phyloP scores from a whole-genome alignment of 2,329 filamentous ascomycete species.

The Talaromyces funiculosus region DNA sequence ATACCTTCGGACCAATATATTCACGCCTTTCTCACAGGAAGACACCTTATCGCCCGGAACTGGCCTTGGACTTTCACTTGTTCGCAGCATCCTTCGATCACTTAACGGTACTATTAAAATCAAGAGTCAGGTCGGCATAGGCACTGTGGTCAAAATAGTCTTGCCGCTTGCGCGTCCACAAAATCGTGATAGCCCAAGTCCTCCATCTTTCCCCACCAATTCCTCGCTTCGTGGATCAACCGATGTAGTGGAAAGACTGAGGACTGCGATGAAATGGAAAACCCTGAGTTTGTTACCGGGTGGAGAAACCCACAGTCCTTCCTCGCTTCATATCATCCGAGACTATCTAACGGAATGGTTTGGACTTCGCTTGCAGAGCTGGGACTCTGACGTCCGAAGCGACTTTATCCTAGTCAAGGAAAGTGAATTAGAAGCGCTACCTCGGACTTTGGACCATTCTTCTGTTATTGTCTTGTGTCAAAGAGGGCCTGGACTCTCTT shows the following conservation, averaged over 20 bases:
- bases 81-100: constrained; percentile 51
- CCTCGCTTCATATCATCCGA: not conserved
- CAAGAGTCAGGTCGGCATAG: constrained; percentile 41
- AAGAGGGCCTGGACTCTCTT: not conserved
- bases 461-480: not conserved
- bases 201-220: not conserved
- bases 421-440: not conserved
- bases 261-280: not conserved
- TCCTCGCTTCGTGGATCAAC: not conserved
- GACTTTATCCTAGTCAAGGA: not conserved
- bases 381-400: not conserved
- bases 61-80: constrained; percentile 58
- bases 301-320: not conserved
- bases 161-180: constrained; percentile 27
- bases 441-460: not conserved
- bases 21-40: constrained; percentile 58
- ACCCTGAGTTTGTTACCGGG: not conserved
- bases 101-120: constrained; percentile 53
- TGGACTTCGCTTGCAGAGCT: not conserved
- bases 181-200: not conserved
- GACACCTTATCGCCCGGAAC: constrained; percentile 52
- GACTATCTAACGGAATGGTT: not conserved
- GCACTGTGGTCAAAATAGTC: constrained; percentile 47
- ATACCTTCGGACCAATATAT: constrained; percentile 52
- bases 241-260: not conserved